Evolutionary conservation across 2,329 filamentous ascomycete genomes (phyloP).

Genomic region (Hypoxylon sp.): DNA sequence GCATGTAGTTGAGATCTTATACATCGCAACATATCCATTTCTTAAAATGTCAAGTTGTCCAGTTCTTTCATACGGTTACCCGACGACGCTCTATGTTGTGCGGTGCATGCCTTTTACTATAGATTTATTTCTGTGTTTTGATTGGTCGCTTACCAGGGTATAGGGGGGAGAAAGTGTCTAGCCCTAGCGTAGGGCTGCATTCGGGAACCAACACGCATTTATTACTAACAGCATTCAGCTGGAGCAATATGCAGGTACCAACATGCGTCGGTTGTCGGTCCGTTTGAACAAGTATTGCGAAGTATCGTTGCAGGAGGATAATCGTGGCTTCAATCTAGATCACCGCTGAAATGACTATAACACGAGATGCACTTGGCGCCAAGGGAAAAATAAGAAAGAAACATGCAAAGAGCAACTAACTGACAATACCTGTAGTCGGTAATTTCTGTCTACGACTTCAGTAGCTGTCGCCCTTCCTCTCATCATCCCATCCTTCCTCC

Average conservation of each 20-base stretch:
- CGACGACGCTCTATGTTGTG: too few relatives aligned
- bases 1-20: too few relatives aligned
- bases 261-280: too few relatives aligned
- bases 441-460: constrained; percentile 2
- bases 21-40: too few relatives aligned
- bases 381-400: neutral
- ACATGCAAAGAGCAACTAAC: neutral
- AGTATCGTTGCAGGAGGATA: constrained; percentile 7
- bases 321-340: constrained; percentile 4
- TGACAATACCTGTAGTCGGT: constrained; percentile 7
- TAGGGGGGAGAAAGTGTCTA: too few relatives aligned
- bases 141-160: neutral
- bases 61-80: too few relatives aligned
- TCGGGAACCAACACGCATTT: too few relatives aligned
- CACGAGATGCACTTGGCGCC: constrained; percentile 8
- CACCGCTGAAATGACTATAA: neutral
- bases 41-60: too few relatives aligned
- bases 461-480: constrained; percentile 1
- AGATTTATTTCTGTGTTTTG: too few relatives aligned
- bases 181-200: neutral
- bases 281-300: constrained; percentile 3
- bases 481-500: neutral
- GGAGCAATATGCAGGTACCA: too few relatives aligned
- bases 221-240: too few relatives aligned
- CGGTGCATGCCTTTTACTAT: too few relatives aligned